Evolutionary conservation across 2,329 filamentous ascomycete species (phyloP), one percentile per base, ranked within the genome.

Genomic region (Colletotrichum sp.): DNA sequence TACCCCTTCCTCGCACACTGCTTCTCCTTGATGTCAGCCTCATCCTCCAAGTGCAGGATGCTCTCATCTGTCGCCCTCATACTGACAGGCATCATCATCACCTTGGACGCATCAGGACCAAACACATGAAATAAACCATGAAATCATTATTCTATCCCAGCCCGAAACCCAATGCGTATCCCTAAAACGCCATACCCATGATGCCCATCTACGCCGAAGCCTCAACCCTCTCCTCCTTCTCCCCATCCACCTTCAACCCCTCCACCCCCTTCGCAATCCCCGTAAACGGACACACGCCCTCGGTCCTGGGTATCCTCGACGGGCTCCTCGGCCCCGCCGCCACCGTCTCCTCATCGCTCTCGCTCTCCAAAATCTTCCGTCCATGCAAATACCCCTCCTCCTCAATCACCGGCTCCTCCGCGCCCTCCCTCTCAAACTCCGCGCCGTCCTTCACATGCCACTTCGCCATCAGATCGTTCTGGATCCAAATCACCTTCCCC

Each of bases 381-480:
- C 92, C 92, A 78, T 92, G 89, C 25, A 94, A 79, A 79, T 90
- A 94, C 0, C 93, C 93, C 80, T 94, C 93, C 68, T 87, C 85
- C 81, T 94, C 92, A 60, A 91, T 82, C 30, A 88, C 84, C 16
- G 88, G 85, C 63, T 87, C 87, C 15, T 87, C 85, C n/a, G 32
- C 85, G 8, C 30, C 71, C 19, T 85, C 85, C 2, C 84, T 80
- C 32, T 83, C 82, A 78, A 87, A 91, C 83, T 95, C 93, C 44
- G 92, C 90, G 66, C 93, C 92, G 78, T 94, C 93, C 39, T 90
- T 88, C 44, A 94, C 91, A 80, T 95, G 94, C 93, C 94, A 96
- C 83, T 94, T 94, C n/a, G 94, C 93, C 83, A 96, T 94, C 34
- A 96, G 88, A 83, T 96, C 94, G 82, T 96, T 96, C 84, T 96